phyloP scores from a whole-genome alignment of 306 rosid species.

The Trichosanthes cucumerina region DNA sequence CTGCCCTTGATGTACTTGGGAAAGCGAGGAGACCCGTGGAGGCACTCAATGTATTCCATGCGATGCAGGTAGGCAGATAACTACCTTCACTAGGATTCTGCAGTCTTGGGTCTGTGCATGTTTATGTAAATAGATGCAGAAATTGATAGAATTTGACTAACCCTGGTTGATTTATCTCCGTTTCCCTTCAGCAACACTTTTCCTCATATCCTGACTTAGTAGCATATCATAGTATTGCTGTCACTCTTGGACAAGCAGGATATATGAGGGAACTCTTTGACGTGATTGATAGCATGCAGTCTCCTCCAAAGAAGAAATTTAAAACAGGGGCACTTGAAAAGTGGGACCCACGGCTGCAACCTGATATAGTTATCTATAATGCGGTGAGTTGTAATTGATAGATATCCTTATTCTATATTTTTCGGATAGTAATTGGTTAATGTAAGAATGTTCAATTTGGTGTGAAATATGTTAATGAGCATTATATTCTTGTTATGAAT shows the following conservation, averaged over 20 bases:
- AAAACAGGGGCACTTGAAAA: conserved; percentile 58
- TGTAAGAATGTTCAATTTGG: too few species aligned
- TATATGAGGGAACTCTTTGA: conserved; percentile 84
- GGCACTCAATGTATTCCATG: conserved; percentile 67
- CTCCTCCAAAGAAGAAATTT: conserved; percentile 73
- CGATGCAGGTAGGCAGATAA: conserved; percentile 59
- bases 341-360: conserved; percentile 91
- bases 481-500: neutral
- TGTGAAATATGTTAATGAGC: neutral
- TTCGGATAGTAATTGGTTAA: neutral
- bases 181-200: conserved; percentile 67
- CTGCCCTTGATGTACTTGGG: conserved; percentile 88
- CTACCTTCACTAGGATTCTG: neutral
- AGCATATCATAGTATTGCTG: conserved; percentile 78
- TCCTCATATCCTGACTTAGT: conserved; percentile 90
- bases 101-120: neutral
- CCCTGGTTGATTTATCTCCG: conserved; percentile 17
- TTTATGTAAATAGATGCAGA: neutral
- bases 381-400: conserved; percentile 41
- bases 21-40: conserved; percentile 88
- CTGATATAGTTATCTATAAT: conserved; percentile 71
- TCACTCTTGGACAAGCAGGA: conserved; percentile 96
- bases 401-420: neutral
- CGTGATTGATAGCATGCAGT: conserved; percentile 75
- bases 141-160: conserved; percentile 4